Evolutionary conservation across 140 eudicot species (phyloP).

Genomic region (Stevia rebaudiana): DNA sequence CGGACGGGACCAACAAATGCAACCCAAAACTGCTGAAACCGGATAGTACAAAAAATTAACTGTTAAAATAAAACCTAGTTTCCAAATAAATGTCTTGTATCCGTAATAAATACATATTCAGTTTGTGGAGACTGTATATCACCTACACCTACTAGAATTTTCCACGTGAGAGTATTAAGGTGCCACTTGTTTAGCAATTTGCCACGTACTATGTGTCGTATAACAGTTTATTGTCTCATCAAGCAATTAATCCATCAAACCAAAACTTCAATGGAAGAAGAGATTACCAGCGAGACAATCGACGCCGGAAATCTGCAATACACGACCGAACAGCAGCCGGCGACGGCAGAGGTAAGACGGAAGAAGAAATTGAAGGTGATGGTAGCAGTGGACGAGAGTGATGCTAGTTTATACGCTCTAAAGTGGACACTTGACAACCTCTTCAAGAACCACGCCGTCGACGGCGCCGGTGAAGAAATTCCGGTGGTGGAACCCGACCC

Average conservation of each 20-base stretch:
- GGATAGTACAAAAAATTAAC: no score
- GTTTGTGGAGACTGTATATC: no score
- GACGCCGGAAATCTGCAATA: background rate
- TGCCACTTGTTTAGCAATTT: conserved; percentile 12
- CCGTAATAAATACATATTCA: no score
- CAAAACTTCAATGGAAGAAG: conserved; percentile 14
- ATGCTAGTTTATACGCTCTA: conserved; percentile 56
- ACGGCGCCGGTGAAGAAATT: background rate
- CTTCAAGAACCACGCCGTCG: conserved; percentile 5
- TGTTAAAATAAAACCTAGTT: no score
- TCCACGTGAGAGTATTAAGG: no score
- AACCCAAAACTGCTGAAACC: no score
- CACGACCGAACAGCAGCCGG: conserved; percentile 13
- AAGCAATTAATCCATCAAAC: background rate
- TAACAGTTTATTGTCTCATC: background rate
- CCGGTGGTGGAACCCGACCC: conserved; percentile 24
- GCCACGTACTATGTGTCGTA: conserved; percentile 19
- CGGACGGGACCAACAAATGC: no score
- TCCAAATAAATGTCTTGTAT: no score
- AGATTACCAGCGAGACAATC: conserved; percentile 20
- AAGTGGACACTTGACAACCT: conserved; percentile 55
- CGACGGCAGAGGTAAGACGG: background rate
- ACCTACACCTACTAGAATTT: no score
- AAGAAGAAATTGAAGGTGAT: conserved; percentile 39
- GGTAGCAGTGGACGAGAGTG: conserved; percentile 75